These are phyloP conservation scores for Naematelia aurantialba DNA, from an alignment of 768 basidiomycete genomes.

Conservation along the genomic window DNA sequence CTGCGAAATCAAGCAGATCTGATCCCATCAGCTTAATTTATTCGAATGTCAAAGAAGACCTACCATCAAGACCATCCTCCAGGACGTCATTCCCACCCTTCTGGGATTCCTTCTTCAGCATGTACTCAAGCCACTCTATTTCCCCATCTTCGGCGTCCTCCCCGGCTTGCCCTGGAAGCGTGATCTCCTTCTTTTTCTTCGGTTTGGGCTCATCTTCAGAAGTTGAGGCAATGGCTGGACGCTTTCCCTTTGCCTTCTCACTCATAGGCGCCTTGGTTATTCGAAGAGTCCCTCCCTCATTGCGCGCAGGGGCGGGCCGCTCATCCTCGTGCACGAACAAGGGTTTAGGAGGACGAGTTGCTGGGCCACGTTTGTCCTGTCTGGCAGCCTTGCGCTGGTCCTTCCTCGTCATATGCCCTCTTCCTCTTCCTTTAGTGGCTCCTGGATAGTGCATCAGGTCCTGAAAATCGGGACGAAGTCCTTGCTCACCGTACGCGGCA, in stretches of 20 bases:
- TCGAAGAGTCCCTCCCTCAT: no score
- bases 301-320: no score
- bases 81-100: conserved; percentile 47
- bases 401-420: conserved; percentile 58
- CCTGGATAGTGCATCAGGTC: no score
- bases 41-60: conserved; percentile 12
- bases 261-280: background rate
- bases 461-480: no score
- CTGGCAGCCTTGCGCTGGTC: conserved; percentile 22
- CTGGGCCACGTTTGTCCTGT: conserved; percentile 17
- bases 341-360: background rate
- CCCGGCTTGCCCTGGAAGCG: conserved; percentile 5
- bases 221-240: background rate
- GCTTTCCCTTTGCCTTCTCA: conserved; percentile 1
- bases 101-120: conserved; percentile 56
- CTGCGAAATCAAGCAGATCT: conserved; percentile 45
- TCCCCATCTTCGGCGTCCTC: conserved; percentile 70
- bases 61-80: conserved; percentile 83
- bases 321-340: background rate
- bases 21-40: conserved; percentile 26
- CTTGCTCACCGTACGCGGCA: background rate
- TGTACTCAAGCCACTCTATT: conserved; percentile 74
- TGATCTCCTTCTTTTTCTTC: background rate
- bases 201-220: background rate
- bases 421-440: conserved; percentile 10